Evolutionary conservation across 73 alveolate species (phyloP), one percentile per base, ranked within the genome.

Genomic region (Uronychia setigera): DNA sequence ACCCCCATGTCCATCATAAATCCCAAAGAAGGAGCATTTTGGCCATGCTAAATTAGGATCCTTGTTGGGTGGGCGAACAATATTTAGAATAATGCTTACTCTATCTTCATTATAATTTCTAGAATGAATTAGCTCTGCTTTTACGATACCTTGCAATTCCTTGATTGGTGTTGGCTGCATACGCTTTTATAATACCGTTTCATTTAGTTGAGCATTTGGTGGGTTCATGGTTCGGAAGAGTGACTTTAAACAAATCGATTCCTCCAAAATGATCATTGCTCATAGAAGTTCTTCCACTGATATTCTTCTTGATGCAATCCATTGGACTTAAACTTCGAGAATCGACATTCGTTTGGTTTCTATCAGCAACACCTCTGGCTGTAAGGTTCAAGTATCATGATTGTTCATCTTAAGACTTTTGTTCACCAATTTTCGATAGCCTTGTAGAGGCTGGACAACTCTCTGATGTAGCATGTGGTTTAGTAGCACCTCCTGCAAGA

Each of bases 1-100:
- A 5, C 92, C 92, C 31, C 92, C 92, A 34, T 86, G 92, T 0
- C 92, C 92, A 35, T 86, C 92, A 79, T 28, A 86, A 1, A 86
- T 76, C 0, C 84, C 92, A 67, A 79, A 86, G 74, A 59, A 86
- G 13, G 88, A 79, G 84, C 92, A 86, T 33, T 79, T 86, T 60
- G 92, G 92, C 92, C 92, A 86, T 29, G 35, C 59, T 35, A 31
- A 60, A 9, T 46, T n/a, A 27, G 35, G n/a, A 1, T 1, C 31
- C 58, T 35, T 46, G 79, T 85, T 77, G 11, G 83, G 78, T 9
- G 96, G 96, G 60, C 80, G 86, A 27, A 35, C 82, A 13, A 87
- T 57, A 35, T 87, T 91, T 58, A 80, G 33, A 29, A 87, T 77
- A 25, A 91, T 91, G 19, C 86, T 33, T 1, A 87, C 96, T 81